Percentiles rank a stretch among this genome's conserved stretches.
phyloP scores from a whole-genome alignment of 2,329 filamentous ascomycete species.

The Aureobasidium lini region DNA sequence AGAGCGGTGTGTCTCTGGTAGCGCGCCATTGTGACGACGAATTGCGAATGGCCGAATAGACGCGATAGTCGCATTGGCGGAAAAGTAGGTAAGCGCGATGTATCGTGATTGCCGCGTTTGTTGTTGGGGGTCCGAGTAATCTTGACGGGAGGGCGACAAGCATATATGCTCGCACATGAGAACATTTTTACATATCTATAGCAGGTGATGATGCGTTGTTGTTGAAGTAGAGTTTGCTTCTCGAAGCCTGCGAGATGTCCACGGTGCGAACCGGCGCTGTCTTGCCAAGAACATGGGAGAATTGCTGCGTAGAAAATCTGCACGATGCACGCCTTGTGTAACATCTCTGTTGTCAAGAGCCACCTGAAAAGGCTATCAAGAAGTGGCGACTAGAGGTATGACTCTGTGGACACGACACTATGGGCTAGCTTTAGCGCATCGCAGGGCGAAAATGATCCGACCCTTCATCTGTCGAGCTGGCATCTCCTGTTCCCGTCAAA shows the following conservation, averaged over 20 bases:
- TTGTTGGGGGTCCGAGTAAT: background rate
- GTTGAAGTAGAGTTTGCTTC: constrained; percentile 8
- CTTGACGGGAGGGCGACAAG: too few species aligned
- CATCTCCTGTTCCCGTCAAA: background rate
- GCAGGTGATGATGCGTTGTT: background rate
- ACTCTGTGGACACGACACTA: background rate
- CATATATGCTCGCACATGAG: too few species aligned
- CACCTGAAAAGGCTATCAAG: too few species aligned
- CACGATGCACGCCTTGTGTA: background rate
- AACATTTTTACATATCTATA: too few species aligned
- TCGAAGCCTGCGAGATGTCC: background rate
- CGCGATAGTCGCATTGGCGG: background rate
- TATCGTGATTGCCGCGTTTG: background rate
- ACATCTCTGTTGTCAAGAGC: background rate
- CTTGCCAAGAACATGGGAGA: background rate
- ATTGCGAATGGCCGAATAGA: background rate
- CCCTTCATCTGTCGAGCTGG: background rate
- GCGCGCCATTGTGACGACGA: background rate
- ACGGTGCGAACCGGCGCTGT: background rate
- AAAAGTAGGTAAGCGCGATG: background rate
- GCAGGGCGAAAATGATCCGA: background rate
- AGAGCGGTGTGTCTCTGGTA: background rate
- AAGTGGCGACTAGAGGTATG: background rate
- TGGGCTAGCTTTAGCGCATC: background rate
- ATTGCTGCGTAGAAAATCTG: background rate